Conservation (phyloP, 352 stramenopile genomes). For the Pythium myriotylum region DNA sequence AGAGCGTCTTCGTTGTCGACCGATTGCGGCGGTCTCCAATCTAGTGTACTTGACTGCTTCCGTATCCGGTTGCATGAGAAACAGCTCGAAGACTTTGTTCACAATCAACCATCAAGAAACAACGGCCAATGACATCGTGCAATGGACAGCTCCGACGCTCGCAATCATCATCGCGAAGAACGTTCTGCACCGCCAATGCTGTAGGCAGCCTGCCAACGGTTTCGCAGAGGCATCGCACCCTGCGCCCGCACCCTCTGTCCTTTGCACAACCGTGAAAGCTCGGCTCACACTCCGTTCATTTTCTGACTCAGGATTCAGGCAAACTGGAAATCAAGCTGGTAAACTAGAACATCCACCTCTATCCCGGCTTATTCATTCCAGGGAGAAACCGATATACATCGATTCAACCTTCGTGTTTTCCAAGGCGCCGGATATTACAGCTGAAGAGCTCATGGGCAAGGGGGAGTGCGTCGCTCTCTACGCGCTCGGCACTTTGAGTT, state of each 20-base stretch:
- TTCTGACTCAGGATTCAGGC: background rate
- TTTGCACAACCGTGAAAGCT: constrained; percentile 26
- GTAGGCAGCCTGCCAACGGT: background rate
- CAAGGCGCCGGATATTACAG: too few species aligned
- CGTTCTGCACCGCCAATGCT: constrained; percentile 10
- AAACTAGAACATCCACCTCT: background rate
- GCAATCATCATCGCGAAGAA: constrained; percentile 26
- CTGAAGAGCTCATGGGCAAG: too few species aligned
- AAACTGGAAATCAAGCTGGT: background rate
- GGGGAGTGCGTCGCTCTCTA: constrained; percentile 13
- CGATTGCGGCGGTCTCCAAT: background rate
- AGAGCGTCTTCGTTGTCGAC: background rate
- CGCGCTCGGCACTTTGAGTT: constrained; percentile 17
- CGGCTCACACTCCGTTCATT: constrained; percentile 19
- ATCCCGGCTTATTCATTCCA: constrained; percentile 23
- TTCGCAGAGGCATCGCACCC: background rate
- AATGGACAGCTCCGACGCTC: constrained; percentile 32
- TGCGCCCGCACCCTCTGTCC: constrained; percentile 6
- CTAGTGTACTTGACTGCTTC: constrained; percentile 15
- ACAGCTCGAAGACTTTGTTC: constrained; percentile 12
- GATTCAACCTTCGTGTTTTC: constrained; percentile 19
- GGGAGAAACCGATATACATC: constrained; percentile 10
- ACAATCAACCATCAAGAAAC: constrained; percentile 19
- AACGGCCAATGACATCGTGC: constrained; percentile 30
- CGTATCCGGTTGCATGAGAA: constrained; percentile 9